Evolutionary conservation across 805 yeast genomes (phyloP), one percentile per base, ranked within the genome.

Genomic region (Metschnikowia chrysomelidarum): DNA sequence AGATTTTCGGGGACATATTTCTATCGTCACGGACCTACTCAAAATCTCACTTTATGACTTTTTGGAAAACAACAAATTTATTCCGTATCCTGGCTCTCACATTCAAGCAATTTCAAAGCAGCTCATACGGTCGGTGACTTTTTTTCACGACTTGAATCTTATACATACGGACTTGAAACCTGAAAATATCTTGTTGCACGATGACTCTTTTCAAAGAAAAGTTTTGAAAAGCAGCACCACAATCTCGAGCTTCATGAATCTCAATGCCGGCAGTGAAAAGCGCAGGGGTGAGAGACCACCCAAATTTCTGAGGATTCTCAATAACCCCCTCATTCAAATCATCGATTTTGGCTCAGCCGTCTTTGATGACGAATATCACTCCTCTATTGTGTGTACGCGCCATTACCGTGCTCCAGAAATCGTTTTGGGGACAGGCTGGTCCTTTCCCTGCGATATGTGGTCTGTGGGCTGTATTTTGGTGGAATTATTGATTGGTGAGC

Each of bases 261-360:
- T 58, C 30, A 46, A 32, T 19, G 5, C 28, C 9, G 11, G 36
- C 22, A 30, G 29, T 22, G 46, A 44, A 16, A 45, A 43, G 20
- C 37, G 43, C 6, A 40, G 40, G 9, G 16, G 36, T 2, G 49
- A 48, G 30, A 62, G 59, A 37, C 30, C 49, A 2, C 73, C 72
- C 1, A 59, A 59, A 38, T 43, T 40, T 19, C 56, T 60, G 40
- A 72, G 71, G 42, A 69, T 87, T 7, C 71, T 93, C 44, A 73
- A 71, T 30, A 80, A 85, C 55, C 95, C 98, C 2, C 73, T 78
- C 43, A 86, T 93, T 36, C 88, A 87, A 56, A 76, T 91, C 18
- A 93, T 93, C 42, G 99, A 93, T 63, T 93, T 93, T 60, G 99
- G 99, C n/a, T 80, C 93, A 24, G 96, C 98, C 0, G 80, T 94